Percentiles rank a stretch among this genome's conserved stretches.
phyloP scores from a whole-genome alignment of 2,329 filamentous ascomycete species.

The Botrytis porri region DNA sequence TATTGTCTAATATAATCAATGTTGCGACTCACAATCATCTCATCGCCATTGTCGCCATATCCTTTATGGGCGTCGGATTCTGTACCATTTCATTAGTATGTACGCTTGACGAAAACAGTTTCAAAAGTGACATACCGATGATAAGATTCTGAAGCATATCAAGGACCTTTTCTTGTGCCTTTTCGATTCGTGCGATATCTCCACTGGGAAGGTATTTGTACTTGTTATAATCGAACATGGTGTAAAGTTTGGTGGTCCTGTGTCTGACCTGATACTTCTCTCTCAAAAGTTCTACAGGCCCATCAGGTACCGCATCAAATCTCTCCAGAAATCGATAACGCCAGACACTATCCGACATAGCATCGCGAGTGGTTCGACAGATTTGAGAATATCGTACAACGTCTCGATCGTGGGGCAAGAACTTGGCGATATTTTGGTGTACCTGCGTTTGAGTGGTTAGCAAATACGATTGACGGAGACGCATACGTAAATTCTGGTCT shows the following conservation, averaged over 20 bases:
- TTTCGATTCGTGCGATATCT: not conserved
- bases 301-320: constrained; percentile 41
- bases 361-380: constrained; percentile 41
- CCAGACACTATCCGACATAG: constrained; percentile 47
- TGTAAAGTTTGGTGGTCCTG: constrained; percentile 35
- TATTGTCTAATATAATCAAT: constrained; percentile 28
- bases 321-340: constrained; percentile 42
- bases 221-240: constrained; percentile 23
- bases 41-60: constrained; percentile 25
- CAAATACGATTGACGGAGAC: not conserved
- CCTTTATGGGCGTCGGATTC: constrained; percentile 31
- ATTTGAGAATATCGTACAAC: constrained; percentile 42
- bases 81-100: constrained; percentile 18
- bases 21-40: constrained; percentile 38
- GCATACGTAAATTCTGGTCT: not conserved
- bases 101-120: not conserved
- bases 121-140: constrained; percentile 39
- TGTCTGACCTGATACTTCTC: constrained; percentile 39
- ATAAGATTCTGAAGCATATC: constrained; percentile 44
- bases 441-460: constrained; percentile 29
- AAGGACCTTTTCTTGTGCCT: constrained; percentile 34
- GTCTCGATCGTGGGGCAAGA: constrained; percentile 42
- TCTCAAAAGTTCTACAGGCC: constrained; percentile 34
- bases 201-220: not conserved
- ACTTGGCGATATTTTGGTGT: constrained; percentile 34